Evolutionary conservation across 2,329 filamentous ascomycete species (phyloP), one percentile per base, ranked within the genome.

Genomic region (Calonectria naviculata): DNA sequence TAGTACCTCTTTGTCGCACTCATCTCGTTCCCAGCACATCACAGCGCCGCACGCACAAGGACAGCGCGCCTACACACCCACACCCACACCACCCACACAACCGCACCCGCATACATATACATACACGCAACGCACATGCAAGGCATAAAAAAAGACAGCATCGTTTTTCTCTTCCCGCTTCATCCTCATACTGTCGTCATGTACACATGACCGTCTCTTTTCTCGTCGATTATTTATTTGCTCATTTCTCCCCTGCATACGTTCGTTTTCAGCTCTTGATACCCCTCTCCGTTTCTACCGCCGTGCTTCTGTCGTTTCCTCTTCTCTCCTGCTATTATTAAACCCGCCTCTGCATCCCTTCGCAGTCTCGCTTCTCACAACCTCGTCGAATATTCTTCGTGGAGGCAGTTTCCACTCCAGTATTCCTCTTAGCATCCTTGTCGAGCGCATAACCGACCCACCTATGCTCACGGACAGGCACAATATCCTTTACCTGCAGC

Each of bases 41-140:
- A 7, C 42, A 46, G 42, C 31, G 26, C 24, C 34, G 21, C 34
- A 28, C 31, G 26, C 46, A 19, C 13, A 26, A 56, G n/a, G n/a
- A 21, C n/a, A 12, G n/a, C 52, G 52, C 52, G 34, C 34, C 47
- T 13, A 56, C 52, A 61, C n/a, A 21, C 41, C 36, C 56, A 61
- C 36, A 21, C 36, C 36, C 56, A 61, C 31, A 19, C 44, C n/a
- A 31, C 26, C 24, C 47, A 31, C 31, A 60, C 31, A 15, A 17
- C 28, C 17, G 17, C n/a, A 19, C 60, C 21, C 31, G n/a, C 42
- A 49, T 31, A 64, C 36, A 28, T 34, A 41, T 36, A 61, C 61
- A 64, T 47, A 31, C 7, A 38, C 29, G 29, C 42, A 64, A 58
- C 61, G 42, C 42, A 64, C 42, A 46, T 64, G 61, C 61, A 64